phyloP scores from a whole-genome alignment of 306 rosid species.

The Inga oerstediana region DNA sequence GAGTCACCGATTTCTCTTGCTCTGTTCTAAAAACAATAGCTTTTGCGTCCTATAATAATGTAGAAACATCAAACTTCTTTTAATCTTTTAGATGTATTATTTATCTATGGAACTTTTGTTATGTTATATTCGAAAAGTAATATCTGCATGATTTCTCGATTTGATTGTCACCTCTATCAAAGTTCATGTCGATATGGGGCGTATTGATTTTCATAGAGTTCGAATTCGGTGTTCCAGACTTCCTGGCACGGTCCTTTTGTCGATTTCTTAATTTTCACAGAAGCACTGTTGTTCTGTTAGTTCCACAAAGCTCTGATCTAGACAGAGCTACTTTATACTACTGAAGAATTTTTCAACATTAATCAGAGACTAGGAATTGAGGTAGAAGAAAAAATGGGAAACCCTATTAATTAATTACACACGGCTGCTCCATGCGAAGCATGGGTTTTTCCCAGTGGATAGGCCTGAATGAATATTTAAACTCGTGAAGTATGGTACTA shows the following conservation, averaged over 20 bases:
- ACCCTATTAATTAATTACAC: conserved; percentile 30
- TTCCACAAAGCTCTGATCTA: not conserved
- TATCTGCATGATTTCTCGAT: conserved; percentile 2
- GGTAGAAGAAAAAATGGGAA: conserved; percentile 21
- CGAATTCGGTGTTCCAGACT: not conserved
- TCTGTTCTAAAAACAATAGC: conserved; percentile 4
- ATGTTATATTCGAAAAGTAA: not conserved
- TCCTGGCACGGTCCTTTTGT: not conserved
- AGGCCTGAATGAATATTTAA: conserved; percentile 5
- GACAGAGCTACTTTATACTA: not conserved
- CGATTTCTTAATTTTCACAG: not conserved
- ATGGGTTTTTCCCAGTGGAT: conserved; percentile 6
- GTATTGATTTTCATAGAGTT: not conserved
- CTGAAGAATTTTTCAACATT: conserved; percentile 13
- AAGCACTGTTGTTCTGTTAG: not conserved
- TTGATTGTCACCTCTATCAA: not conserved
- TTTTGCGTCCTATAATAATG: conserved; percentile 21
- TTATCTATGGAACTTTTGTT: conserved; percentile 3
- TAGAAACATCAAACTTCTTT: conserved; percentile 22
- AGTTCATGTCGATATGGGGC: not conserved
- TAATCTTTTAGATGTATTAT: conserved; percentile 1
- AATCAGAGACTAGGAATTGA: not conserved
- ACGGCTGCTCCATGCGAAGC: not conserved
- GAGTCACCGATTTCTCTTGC: conserved; percentile 9
- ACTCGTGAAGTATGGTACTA: not conserved